Evolutionary conservation across 768 basidiomycete genomes (phyloP).

Genomic region (Kwoniella sp.): DNA sequence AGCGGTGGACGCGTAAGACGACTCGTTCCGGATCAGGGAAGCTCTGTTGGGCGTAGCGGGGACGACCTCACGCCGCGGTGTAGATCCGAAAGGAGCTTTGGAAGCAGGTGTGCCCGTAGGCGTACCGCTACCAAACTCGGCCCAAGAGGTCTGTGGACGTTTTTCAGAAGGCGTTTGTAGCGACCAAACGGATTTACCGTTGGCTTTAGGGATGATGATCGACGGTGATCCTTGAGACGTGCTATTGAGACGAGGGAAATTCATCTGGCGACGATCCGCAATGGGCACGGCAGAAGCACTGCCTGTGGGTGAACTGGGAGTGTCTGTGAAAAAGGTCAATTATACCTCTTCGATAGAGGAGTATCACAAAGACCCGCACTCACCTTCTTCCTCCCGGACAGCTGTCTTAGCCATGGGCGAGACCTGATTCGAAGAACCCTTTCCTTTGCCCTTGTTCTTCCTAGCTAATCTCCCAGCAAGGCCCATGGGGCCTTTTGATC

Average conservation of each 20-base stretch:
- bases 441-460: slow-evolving; percentile 37
- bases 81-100: background rate
- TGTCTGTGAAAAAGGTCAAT: slow-evolving; percentile 5
- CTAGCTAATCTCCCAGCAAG: slow-evolving; percentile 16
- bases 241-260: slow-evolving; percentile 22
- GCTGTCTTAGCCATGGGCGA: slow-evolving; percentile 36
- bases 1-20: slow-evolving; percentile 16
- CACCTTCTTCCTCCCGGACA: slow-evolving; percentile 44
- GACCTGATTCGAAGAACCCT: slow-evolving; percentile 10
- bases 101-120: slow-evolving; percentile 21
- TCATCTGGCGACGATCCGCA: slow-evolving; percentile 28
- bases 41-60: slow-evolving; percentile 12
- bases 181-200: slow-evolving; percentile 34
- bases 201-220: slow-evolving; percentile 21
- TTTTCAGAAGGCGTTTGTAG: slow-evolving; percentile 41
- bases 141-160: slow-evolving; percentile 31
- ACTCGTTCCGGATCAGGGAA: slow-evolving; percentile 13
- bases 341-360: no score
- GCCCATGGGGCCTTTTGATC: slow-evolving; percentile 32
- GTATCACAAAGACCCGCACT: slow-evolving; percentile 1
- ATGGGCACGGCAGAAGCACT: slow-evolving; percentile 11
- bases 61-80: slow-evolving; percentile 1
- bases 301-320: slow-evolving; percentile 1
- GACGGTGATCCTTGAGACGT: slow-evolving; percentile 20
- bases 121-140: slow-evolving; percentile 38